Evolutionary conservation across 2,329 filamentous ascomycete genomes (phyloP), one percentile per base, ranked within the genome.

Genomic region (Pezicula carpinea): DNA sequence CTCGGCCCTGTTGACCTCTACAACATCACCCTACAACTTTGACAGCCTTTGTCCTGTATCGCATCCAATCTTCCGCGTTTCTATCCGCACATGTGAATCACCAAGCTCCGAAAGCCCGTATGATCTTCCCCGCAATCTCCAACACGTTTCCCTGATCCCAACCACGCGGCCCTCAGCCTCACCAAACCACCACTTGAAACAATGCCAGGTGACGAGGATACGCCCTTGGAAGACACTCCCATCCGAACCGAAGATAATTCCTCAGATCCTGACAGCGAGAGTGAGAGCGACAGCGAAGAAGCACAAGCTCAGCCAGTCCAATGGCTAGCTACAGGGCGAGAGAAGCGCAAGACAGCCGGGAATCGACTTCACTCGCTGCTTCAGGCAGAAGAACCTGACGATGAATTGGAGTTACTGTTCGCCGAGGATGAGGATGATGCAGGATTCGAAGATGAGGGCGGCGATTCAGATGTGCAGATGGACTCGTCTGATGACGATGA

Each of bases 401-500:
- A 74, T 48, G 72, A 75, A 45, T 75, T 89, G n/a, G 83, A 87
- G 56, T 72, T 88, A 2, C 74, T 89, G n/a, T 89, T 89, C 58
- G 82, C 82, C 53, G 84, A 88, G 62, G 82, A 85, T 50, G 87
- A 80, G 47, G 74, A 85, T 49, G 83, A 87, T 58, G 73, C 73
- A 48, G 77, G 85, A 52, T 85, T 91, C 67, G 82, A 80, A 45
- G 85, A 90, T 59, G 80, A 76, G 6, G 83, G 76, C 23, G 75
- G 76, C 48, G 72, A 80, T 39, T 88, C 85, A 2, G 92, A 96
- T 62, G 83, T 88, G 56, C 83, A 88, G 39, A 85, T 96, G 72
- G 89, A 95, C 59, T 91, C 87, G 13, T 95, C 89, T 0, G 88
- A 83, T 0, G 87, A 89, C 53, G 86, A 90, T 39, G 89, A 93